Conservation (phyloP, 257 asterid species). For the Echites panduratus region DNA sequence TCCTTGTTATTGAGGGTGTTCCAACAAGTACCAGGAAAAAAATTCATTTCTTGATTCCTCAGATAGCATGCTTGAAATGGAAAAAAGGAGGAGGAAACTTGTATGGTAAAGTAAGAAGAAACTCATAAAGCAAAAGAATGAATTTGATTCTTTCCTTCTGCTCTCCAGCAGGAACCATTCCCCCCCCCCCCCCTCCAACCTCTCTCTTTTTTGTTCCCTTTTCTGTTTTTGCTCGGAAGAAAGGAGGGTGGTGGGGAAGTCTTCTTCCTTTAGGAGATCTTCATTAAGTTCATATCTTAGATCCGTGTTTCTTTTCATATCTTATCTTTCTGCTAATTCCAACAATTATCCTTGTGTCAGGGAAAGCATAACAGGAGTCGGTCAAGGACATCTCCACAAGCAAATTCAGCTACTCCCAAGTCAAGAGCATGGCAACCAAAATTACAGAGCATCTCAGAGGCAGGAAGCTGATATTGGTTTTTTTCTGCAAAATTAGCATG, state of each 20-base stretch:
- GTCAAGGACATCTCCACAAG: conserved; percentile 36
- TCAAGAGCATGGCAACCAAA: conserved; percentile 80
- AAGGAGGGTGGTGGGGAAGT: too few species aligned
- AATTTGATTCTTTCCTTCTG: conserved; percentile 1
- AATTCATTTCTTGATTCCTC: conserved; percentile 4
- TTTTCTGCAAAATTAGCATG: neutral
- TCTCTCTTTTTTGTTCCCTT: too few species aligned
- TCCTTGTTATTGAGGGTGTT: neutral
- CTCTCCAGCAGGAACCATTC: neutral
- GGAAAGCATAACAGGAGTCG: conserved; percentile 56
- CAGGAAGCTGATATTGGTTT: conserved; percentile 39
- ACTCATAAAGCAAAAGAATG: neutral
- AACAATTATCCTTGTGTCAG: conserved; percentile 28
- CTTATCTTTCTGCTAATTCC: conserved; percentile 4
- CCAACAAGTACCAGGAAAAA: neutral
- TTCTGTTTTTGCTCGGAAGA: too few species aligned
- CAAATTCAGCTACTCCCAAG: conserved; percentile 37
- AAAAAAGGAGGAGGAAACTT: neutral
- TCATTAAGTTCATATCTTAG: neutral
- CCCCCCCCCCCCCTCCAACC: too few species aligned
- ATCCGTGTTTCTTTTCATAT: neutral
- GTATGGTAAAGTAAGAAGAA: neutral
- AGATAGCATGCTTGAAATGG: neutral
- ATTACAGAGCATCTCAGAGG: conserved; percentile 78
- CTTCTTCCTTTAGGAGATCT: neutral